Base-by-base conservation (phyloP, 805 yeast genomes). In the Pichia cephalocereana region DNA sequence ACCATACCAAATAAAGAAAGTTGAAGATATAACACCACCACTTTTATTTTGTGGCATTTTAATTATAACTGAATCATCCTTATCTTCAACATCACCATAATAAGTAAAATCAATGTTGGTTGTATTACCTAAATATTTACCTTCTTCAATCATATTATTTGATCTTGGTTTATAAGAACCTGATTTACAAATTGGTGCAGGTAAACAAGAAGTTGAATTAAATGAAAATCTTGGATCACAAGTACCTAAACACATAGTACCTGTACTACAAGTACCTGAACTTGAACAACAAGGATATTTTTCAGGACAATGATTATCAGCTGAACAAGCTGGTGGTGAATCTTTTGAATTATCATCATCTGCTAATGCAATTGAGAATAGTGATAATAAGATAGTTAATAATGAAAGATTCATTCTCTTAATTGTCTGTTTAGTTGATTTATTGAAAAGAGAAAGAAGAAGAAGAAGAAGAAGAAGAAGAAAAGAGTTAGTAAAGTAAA, bases 1-100 rank as follows among this genome's bases (percentile, higher is more conserved):
- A 46, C 97, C 97, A 67, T 85, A 89, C 96, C 96, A 90, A 47
- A 90, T 67, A 67, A 77, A 86, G 59, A 78, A 74, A 6, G 95
- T 78, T 3, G 95, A 82, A 0, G 95, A 83, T 27, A 89, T 61
- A 45, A 88, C 90, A 12, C 96, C 77, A 62, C 96, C 96, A 44
- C 77, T 70, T 18, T 87, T 67, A 45, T 79, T 61, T 51, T 83
- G 74, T 32, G 91, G 93, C 95, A 90, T 86, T 48, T 90, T 86
- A 52, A 88, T 63, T 34, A 84, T 66, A 51, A 78, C 63, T 12
- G 81, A 73, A 54, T 75, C 79, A 54, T 79, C 80, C 58, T 73
- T 77, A 52, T 74, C 76, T 45, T 68, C 64, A 41, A 77, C 62
- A 53, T 79, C 70, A 27, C 90, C 90, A 11, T 80, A 66, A 68